Percentiles rank a stretch among this genome's conserved stretches.
These are phyloP conservation scores for Coemansia sp. DNA, from an alignment of 192 early-diverging fungal genomes.

Conservation along the genomic window DNA sequence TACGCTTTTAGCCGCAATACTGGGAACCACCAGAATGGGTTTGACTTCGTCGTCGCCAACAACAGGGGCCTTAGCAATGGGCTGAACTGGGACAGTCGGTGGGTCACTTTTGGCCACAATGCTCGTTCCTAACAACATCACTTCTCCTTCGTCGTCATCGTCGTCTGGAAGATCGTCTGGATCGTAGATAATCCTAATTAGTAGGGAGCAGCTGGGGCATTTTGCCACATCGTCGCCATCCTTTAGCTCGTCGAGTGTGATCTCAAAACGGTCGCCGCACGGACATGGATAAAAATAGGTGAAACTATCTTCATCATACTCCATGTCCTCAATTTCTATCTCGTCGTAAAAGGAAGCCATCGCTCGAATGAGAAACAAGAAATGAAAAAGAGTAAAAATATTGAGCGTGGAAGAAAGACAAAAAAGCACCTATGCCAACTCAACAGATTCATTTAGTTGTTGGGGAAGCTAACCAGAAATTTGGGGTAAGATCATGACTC, in stretches of 20 bases:
- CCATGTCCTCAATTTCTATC: constrained; percentile 87
- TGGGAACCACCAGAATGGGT: background rate
- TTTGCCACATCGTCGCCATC: constrained; percentile 86
- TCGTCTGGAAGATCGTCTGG: constrained; percentile 49
- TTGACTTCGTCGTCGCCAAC: no score
- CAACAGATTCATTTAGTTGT: background rate
- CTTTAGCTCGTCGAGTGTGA: constrained; percentile 73
- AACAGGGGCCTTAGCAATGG: no score
- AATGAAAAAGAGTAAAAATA: background rate
- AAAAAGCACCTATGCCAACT: background rate
- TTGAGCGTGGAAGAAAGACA: background rate
- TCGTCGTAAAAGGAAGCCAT: constrained; percentile 65
- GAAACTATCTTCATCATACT: constrained; percentile 81
- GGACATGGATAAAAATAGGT: constrained; percentile 94
- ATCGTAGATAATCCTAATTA: constrained; percentile 91
- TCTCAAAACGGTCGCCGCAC: constrained; percentile 94
- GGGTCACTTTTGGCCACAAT: constrained; percentile 4
- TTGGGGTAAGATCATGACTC: background rate
- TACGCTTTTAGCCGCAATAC: background rate
- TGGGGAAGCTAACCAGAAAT: background rate
- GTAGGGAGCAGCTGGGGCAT: constrained; percentile 92
- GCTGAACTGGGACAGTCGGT: no score
- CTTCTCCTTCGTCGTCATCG: constrained; percentile 35
- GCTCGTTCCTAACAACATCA: constrained; percentile 20
- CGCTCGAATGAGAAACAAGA: constrained; percentile 1